Percentiles rank a stretch among this genome's conserved stretches.
Conservation (phyloP, 2,329 filamentous ascomycete genomes). For the Herpotrichia juniperi region DNA sequence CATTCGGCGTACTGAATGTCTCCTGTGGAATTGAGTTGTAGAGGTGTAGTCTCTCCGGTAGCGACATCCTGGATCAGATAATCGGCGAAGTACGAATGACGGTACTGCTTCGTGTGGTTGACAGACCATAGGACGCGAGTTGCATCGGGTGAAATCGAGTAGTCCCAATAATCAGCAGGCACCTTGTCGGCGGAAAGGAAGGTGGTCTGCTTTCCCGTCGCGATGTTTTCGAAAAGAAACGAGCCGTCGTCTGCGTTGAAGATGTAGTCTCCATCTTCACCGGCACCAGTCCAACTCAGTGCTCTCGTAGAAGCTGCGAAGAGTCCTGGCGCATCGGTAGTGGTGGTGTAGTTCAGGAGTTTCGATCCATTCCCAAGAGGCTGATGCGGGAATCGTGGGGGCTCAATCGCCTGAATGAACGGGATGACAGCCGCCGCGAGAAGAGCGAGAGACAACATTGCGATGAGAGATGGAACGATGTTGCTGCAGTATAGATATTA, state of each 20-base stretch:
- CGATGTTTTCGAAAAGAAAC: conserved; percentile 67
- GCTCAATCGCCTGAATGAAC: conserved; percentile 49
- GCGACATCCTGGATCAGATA: conserved; percentile 69
- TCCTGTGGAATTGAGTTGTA: conserved; percentile 64
- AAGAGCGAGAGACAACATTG: conserved; percentile 38
- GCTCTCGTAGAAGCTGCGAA: conserved; percentile 53
- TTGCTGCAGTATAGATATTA: not conserved
- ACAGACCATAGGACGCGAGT: conserved; percentile 66
- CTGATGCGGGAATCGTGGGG: conserved; percentile 60
- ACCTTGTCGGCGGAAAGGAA: conserved; percentile 66
- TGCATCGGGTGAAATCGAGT: conserved; percentile 66
- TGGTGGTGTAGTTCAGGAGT: conserved; percentile 66
- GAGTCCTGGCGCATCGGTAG: conserved; percentile 52
- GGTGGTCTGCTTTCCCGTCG: conserved; percentile 61
- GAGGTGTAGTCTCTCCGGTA: conserved; percentile 60
- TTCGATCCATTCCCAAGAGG: conserved; percentile 63
- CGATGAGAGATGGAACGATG: conserved; percentile 3
- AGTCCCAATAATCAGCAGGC: conserved; percentile 61
- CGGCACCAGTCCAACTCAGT: conserved; percentile 63
- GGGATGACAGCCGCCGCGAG: conserved; percentile 30
- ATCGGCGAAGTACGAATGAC: conserved; percentile 71
- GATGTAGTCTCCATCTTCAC: conserved; percentile 68
- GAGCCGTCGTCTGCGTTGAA: conserved; percentile 57
- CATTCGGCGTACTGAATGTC: conserved; percentile 72
- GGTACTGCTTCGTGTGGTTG: conserved; percentile 72